Base-by-base conservation (phyloP, 192 early-diverging fungal species). In the Gigaspora rosea region DNA sequence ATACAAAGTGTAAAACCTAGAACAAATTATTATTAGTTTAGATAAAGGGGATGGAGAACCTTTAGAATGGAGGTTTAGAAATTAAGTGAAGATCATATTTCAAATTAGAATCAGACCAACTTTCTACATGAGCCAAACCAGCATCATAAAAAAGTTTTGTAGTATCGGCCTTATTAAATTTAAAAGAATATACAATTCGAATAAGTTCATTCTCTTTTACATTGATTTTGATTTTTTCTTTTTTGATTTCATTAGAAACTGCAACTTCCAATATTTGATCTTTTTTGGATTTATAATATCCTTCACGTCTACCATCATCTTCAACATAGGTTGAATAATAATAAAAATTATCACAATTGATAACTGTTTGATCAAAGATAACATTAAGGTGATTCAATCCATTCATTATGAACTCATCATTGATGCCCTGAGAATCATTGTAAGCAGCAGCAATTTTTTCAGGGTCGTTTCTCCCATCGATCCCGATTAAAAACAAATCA, bases 101-200 rank as follows among this genome's bases (percentile, higher is more conserved):
- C 8, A 78, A 56, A 58, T 84, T 82, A 13, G 80, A 27, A 67
- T 90, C 89, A 9, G 78, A 77, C 89, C 90, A 94, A 54, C 80
- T 76, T 8, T 85, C 81, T 15, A 82, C 67, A 54, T 86, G 78
- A 13, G 68, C 67, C 48, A 93, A 81, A 3, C 86, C 84, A 22
- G 83, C 78, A 15, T 79, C 51, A 32, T 82, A 71, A 18, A 92
- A 81, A 10, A 95, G 82, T 10, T 78, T 59, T 5, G 81, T 71
- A 3, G 89, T 84, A 63, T 94, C 94, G 3, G 58, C 73, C 2
- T 71, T 52, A 18, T 85, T 86, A 77, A 92, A 97, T 85, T 98
- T 98, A 89, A 93, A 91, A 2, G 92, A 92, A 73, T 94, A 94
- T 81, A 96, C 96, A 57, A 98, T 82, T 79, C 94, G 92, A 74